phyloP scores from a whole-genome alignment of 768 basidiomycete species.

The Naematelia aurantialba region DNA sequence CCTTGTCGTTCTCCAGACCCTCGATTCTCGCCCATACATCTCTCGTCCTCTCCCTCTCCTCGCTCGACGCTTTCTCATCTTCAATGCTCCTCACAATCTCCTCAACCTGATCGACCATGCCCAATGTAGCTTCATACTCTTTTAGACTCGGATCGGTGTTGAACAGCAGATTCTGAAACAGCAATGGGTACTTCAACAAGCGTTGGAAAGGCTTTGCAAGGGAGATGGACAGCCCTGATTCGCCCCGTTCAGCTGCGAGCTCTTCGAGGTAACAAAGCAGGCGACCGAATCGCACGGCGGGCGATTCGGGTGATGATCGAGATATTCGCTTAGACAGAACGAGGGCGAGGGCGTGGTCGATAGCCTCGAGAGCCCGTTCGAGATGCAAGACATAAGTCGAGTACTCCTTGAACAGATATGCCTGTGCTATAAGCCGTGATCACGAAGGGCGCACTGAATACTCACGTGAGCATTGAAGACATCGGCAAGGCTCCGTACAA shows the following conservation, averaged over 20 bases:
- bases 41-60: constrained; percentile 89
- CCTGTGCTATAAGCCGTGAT: constrained; percentile 55
- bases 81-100: constrained; percentile 93
- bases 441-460: constrained; percentile 20
- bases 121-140: constrained; percentile 86
- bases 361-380: constrained; percentile 78
- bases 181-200: constrained; percentile 89
- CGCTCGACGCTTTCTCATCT: constrained; percentile 95
- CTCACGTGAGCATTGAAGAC: constrained; percentile 92
- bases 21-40: constrained; percentile 96
- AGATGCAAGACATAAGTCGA: constrained; percentile 90
- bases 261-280: constrained; percentile 60
- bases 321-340: constrained; percentile 18
- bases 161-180: constrained; percentile 95
- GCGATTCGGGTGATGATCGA: constrained; percentile 19
- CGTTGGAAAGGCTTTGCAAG: constrained; percentile 96
- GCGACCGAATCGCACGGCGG: constrained; percentile 13
- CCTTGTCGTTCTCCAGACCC: constrained; percentile 87
- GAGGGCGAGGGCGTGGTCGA: constrained; percentile 69
- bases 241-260: constrained; percentile 75
- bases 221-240: constrained; percentile 90
- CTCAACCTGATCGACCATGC: constrained; percentile 97
- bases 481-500: constrained; percentile 87
- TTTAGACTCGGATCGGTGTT: constrained; percentile 90
- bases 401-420: constrained; percentile 89